phyloP scores from a whole-genome alignment of 2,329 filamentous ascomycete genomes.

The Alternaria rosae region DNA sequence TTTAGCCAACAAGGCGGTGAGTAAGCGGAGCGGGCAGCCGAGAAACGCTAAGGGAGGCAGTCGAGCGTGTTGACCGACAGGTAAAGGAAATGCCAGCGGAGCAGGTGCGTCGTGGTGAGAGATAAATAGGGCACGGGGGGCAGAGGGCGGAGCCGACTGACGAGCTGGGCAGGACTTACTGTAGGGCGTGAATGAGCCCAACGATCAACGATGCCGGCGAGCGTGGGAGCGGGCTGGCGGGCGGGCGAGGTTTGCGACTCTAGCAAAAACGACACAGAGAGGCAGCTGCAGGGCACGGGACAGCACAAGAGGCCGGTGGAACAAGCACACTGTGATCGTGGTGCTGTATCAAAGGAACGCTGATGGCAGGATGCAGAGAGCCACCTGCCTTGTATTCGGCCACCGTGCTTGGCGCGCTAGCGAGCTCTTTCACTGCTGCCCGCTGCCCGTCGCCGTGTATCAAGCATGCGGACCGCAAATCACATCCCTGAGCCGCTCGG shows the following conservation, averaged over 20 bases:
- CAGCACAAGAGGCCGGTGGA: conserved; percentile 35
- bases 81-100: conserved; percentile 23
- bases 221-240: conserved; percentile 16
- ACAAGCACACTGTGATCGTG: conserved; percentile 35
- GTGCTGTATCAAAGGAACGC: conserved; percentile 26
- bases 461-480: conserved; percentile 5
- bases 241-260: conserved; percentile 22
- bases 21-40: conserved; percentile 47
- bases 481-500: conserved; percentile 5
- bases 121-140: conserved; percentile 26
- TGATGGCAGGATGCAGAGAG: conserved; percentile 27
- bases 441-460: conserved; percentile 19
- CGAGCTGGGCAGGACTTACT: conserved; percentile 45
- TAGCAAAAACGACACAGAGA: conserved; percentile 21
- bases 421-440: conserved; percentile 22
- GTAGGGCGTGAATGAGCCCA: conserved; percentile 50
- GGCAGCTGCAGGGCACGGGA: conserved; percentile 41
- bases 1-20: conserved; percentile 54
- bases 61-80: conserved; percentile 26
- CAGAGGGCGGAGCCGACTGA: conserved; percentile 33
- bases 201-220: conserved; percentile 39
- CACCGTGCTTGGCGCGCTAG: conserved; percentile 23
- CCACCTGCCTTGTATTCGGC: conserved; percentile 22
- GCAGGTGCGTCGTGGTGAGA: conserved; percentile 10
- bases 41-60: conserved; percentile 27